Conservation (phyloP, 768 basidiomycete species). For the Auricularia sp. region DNA sequence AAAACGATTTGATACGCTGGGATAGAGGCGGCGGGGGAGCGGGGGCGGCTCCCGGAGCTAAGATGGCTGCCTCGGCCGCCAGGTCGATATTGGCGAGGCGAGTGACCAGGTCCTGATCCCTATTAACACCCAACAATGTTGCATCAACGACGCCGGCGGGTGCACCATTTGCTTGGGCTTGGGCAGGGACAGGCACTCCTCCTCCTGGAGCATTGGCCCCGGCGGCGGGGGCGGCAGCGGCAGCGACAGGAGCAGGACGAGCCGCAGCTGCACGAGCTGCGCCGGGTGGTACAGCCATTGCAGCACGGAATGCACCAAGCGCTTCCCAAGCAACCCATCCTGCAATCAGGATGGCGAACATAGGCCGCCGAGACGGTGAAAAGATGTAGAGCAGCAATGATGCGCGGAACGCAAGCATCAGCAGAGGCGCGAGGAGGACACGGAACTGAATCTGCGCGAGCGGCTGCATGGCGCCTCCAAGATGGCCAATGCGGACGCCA, state of each 20-base stretch:
- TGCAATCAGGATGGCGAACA: slow-evolving; percentile 55
- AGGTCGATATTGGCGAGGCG: slow-evolving; percentile 50
- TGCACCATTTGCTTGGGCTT: slow-evolving; percentile 3
- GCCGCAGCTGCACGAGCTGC: slow-evolving; percentile 11
- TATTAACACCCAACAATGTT: slow-evolving; percentile 8
- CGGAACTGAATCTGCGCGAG: slow-evolving; percentile 45
- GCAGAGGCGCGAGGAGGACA: slow-evolving; percentile 54
- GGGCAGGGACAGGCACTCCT: slow-evolving; percentile 8
- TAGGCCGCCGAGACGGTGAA: slow-evolving; percentile 60
- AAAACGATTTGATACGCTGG: slow-evolving; percentile 45
- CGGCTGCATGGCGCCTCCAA: slow-evolving; percentile 16
- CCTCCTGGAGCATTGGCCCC: slow-evolving; percentile 4
- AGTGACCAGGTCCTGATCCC: slow-evolving; percentile 33
- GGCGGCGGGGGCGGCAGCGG: slow-evolving; percentile 5
- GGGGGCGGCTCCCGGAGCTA: slow-evolving; percentile 25
- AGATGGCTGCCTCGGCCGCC: slow-evolving; percentile 40
- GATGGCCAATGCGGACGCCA: slow-evolving; percentile 21
- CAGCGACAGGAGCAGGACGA: slow-evolving; percentile 6
- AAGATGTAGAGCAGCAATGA: slow-evolving; percentile 66
- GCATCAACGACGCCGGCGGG: background rate
- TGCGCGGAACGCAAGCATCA: slow-evolving; percentile 61
- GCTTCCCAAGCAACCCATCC: slow-evolving; percentile 70
- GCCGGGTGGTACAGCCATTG: slow-evolving; percentile 19
- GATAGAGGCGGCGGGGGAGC: slow-evolving; percentile 27
- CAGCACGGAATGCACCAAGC: slow-evolving; percentile 54